A percentile compares a stretch with the other conserved stretches of the same genome.
Conservation (phyloP, 306 rosid genomes). For the Oxytropis ochrocephala region DNA sequence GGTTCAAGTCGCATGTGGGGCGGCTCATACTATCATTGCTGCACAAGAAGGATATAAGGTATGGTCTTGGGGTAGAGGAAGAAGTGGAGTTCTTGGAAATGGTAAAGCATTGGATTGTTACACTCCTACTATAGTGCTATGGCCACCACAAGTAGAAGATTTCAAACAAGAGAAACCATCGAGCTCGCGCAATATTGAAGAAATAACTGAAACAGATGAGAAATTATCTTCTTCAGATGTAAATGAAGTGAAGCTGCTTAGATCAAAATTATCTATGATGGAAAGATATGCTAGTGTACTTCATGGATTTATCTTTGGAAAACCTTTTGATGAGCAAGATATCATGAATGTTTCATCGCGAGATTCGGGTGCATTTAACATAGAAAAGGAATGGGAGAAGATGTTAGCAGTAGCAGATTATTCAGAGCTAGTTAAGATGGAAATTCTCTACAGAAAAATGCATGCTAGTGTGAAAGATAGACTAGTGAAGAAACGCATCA, state of each 20-base stretch:
- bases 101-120: conserved; percentile 53
- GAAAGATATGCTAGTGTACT: conserved; percentile 63
- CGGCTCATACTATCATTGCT: conserved; percentile 80
- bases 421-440: conserved; percentile 45
- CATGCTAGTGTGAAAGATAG: conserved; percentile 65
- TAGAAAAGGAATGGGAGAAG: conserved; percentile 70
- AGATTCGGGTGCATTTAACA: conserved; percentile 41
- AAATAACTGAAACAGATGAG: conserved; percentile 32
- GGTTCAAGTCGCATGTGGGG: conserved; percentile 71
- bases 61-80: conserved; percentile 96
- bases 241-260: conserved; percentile 58
- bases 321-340: conserved; percentile 61
- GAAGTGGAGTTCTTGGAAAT: conserved; percentile 81
- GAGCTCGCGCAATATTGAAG: conserved; percentile 4
- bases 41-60: conserved; percentile 56
- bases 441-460: conserved; percentile 50
- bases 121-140: conserved; percentile 46
- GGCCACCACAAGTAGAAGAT: conserved; percentile 62
- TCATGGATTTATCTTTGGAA: conserved; percentile 60
- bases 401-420: conserved; percentile 66
- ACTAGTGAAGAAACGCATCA: conserved; percentile 61
- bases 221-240: conserved; percentile 32
- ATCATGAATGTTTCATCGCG: conserved; percentile 43
- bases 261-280: conserved; percentile 50
- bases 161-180: conserved; percentile 40